These are phyloP conservation scores for Alternaria sp. DNA, from an alignment of 2,329 filamentous ascomycete genomes.

Conservation along the genomic window DNA sequence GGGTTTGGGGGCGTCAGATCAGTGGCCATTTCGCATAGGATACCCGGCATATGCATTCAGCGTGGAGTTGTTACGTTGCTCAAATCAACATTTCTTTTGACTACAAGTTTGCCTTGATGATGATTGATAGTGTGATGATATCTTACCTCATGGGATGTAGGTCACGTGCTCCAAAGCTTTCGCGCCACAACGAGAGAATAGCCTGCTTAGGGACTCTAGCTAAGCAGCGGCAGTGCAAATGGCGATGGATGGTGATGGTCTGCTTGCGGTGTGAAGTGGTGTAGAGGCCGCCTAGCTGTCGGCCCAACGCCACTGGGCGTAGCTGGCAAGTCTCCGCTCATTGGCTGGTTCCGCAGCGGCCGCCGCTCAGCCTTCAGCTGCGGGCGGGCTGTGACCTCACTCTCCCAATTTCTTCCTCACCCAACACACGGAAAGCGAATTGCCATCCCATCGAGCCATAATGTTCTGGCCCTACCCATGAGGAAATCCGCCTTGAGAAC, in stretches of 20 bases:
- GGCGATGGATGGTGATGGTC: neutral
- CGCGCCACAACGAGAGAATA: neutral
- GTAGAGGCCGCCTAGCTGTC: neutral
- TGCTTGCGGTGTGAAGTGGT: neutral
- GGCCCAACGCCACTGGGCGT: constrained; percentile 1
- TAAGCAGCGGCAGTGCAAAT: neutral
- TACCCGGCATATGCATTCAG: constrained; percentile 13
- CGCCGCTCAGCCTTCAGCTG: constrained; percentile 2
- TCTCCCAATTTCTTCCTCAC: neutral
- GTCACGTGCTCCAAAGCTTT: neutral
- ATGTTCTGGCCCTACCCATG: constrained; percentile 62
- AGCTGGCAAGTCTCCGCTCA: neutral
- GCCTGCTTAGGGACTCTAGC: neutral
- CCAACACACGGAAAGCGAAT: constrained; percentile 16
- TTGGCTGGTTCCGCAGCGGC: constrained; percentile 4
- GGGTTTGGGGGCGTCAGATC: constrained; percentile 3
- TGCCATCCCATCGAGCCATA: constrained; percentile 21
- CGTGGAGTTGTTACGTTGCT: constrained; percentile 6
- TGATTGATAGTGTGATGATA: neutral
- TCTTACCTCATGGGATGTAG: neutral
- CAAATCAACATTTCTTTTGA: neutral
- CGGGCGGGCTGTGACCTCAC: constrained; percentile 15
- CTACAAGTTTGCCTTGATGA: neutral
- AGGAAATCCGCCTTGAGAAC: constrained; percentile 31
- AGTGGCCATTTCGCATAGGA: constrained; percentile 9